A percentile compares a stretch with the other conserved stretches of the same genome.
Conservation (phyloP, 192 early-diverging fungal genomes). For the Podochytrium sp. region DNA sequence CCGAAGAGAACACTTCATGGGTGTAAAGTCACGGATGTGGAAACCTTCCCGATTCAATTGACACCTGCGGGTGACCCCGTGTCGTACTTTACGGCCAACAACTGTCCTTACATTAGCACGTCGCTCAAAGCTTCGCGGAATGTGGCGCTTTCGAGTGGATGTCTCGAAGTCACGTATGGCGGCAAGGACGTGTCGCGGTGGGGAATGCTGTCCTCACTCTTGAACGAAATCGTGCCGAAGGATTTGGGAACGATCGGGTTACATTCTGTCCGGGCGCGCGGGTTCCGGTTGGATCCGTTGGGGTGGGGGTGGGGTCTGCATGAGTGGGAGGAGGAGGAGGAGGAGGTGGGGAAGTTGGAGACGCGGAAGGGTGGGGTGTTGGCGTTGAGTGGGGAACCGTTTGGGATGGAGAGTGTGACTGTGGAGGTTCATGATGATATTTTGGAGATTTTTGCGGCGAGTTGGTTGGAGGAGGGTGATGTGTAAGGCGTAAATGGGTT, state of each 20-base stretch:
- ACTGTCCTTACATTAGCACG: constrained; percentile 63
- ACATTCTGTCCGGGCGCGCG: not conserved
- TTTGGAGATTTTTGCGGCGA: constrained; percentile 32
- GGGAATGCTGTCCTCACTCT: not conserved
- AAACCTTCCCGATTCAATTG: constrained; percentile 55
- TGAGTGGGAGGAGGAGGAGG: not conserved
- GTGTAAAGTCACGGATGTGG: constrained; percentile 32
- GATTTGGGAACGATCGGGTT: not conserved
- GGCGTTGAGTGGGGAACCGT: constrained; percentile 41
- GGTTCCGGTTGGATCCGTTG: constrained; percentile 7
- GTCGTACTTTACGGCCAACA: constrained; percentile 57
- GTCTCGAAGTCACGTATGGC: constrained; percentile 35
- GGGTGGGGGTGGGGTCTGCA: constrained; percentile 24
- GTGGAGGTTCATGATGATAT: constrained; percentile 43
- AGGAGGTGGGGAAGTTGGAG: not conserved
- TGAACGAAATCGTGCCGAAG: constrained; percentile 2
- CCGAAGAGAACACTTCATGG: not conserved
- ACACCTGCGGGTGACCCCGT: constrained; percentile 47
- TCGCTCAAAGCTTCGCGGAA: constrained; percentile 54
- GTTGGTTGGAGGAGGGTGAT: not conserved
- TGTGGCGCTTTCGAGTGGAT: constrained; percentile 58
- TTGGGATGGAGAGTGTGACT: constrained; percentile 25
- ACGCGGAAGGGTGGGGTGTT: not conserved
- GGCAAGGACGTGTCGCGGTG: not conserved
- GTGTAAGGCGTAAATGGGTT: too few species aligned